Conservation (phyloP, 768 basidiomycete species). For the Mycena chlorophos region DNA sequence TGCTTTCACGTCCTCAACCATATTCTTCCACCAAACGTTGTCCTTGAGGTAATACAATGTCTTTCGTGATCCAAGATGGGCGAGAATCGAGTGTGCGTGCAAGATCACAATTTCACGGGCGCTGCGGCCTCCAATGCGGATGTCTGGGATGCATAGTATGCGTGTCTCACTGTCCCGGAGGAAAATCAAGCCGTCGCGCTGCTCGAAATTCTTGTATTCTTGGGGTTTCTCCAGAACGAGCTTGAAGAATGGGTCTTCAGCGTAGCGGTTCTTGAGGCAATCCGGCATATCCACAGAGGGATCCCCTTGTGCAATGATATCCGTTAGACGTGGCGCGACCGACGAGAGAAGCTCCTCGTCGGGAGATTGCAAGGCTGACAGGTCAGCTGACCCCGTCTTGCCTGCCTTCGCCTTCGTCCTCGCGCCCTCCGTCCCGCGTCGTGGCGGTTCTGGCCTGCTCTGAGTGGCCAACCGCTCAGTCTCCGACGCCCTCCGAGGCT, state of each 20-base stretch:
- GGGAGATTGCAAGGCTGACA: neutral
- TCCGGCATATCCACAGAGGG: constrained; percentile 1
- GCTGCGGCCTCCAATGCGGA: constrained; percentile 4
- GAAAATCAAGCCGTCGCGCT: constrained; percentile 24
- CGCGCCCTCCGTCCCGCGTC: neutral
- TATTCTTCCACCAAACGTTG: constrained; percentile 7
- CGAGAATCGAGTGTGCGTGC: constrained; percentile 38
- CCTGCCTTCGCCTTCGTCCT: neutral
- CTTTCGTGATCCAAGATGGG: constrained; percentile 35
- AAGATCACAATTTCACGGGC: constrained; percentile 31
- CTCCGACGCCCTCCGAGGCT: too few species aligned
- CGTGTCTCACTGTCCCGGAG: constrained; percentile 5
- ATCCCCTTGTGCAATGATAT: constrained; percentile 5
- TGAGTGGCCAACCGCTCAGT: neutral
- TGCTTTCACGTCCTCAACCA: constrained; percentile 5
- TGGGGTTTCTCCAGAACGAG: constrained; percentile 24
- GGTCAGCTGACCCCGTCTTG: neutral
- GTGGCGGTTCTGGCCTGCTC: neutral
- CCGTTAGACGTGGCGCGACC: neutral
- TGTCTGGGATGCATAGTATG: constrained; percentile 27
- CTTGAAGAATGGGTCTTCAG: constrained; percentile 32
- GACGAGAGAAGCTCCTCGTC: constrained; percentile 3
- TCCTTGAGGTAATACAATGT: constrained; percentile 26
- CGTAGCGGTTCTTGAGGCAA: constrained; percentile 20
- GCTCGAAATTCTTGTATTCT: constrained; percentile 28